phyloP scores from a whole-genome alignment of 78 protist species.

The Planoprotostelium fungivorum region DNA sequence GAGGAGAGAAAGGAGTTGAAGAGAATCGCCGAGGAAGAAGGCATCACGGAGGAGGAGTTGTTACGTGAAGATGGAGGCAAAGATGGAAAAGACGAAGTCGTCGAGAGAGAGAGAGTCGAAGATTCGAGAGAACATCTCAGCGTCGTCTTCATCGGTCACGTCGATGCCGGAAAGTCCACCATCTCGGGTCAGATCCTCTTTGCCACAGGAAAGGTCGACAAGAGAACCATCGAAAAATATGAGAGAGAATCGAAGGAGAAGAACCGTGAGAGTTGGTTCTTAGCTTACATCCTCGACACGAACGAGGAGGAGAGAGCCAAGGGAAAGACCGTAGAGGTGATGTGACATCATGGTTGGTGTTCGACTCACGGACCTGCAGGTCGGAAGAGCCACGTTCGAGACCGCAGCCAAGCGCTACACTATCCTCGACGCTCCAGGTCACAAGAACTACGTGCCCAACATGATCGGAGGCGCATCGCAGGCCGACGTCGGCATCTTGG shows the following conservation, averaged over 20 bases:
- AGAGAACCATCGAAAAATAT: slow-evolving; percentile 92
- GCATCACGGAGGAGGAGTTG: neutral
- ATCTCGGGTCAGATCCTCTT: slow-evolving; percentile 85
- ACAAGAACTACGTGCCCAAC: slow-evolving; percentile 89
- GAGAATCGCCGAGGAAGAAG: neutral
- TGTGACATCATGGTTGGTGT: slow-evolving; percentile 2
- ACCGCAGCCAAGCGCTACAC: slow-evolving; percentile 84
- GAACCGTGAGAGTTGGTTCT: slow-evolving; percentile 91
- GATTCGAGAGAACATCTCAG: slow-evolving; percentile 80
- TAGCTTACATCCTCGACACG: slow-evolving; percentile 91
- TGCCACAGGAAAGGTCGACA: slow-evolving; percentile 89
- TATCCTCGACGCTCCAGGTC: slow-evolving; percentile 98
- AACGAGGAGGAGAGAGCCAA: slow-evolving; percentile 94
- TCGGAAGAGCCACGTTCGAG: slow-evolving; percentile 91
- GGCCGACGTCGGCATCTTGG: slow-evolving; percentile 96
- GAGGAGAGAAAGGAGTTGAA: neutral
- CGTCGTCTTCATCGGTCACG: slow-evolving; percentile 94
- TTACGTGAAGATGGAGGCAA: neutral
- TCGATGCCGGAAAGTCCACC: slow-evolving; percentile 96
- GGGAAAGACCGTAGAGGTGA: slow-evolving; percentile 51
- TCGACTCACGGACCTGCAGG: slow-evolving; percentile 82
- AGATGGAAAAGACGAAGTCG: neutral
- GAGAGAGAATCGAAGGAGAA: slow-evolving; percentile 92
- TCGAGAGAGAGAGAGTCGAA: slow-evolving; percentile 12
- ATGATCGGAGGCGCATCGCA: slow-evolving; percentile 98